A percentile compares a stretch with the other conserved stretches of the same genome.
Conservation (phyloP, 2,329 filamentous ascomycete species). For the Eutypa lata region DNA sequence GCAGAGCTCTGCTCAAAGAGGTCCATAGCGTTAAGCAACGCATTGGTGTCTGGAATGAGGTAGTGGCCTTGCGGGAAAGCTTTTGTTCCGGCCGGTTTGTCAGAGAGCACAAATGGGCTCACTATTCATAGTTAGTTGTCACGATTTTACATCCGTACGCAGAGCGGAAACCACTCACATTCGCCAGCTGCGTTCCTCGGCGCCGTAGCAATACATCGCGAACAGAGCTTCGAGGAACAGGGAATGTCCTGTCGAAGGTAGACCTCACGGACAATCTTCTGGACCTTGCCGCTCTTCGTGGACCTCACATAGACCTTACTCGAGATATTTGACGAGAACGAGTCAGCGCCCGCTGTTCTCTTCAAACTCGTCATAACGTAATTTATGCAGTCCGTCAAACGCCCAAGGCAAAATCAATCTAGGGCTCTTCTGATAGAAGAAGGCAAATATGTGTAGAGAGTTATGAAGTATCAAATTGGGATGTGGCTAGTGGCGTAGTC, state of each 20-base stretch:
- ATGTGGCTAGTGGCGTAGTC: not conserved
- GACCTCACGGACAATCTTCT: constrained; percentile 96
- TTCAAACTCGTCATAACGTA: constrained; percentile 63
- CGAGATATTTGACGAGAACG: constrained; percentile 70
- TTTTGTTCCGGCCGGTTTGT: constrained; percentile 80
- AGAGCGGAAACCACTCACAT: constrained; percentile 45
- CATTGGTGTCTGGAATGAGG: constrained; percentile 93
- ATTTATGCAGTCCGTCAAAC: constrained; percentile 2
- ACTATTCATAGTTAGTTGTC: constrained; percentile 42
- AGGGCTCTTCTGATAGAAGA: too few species aligned
- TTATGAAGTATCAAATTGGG: not conserved
- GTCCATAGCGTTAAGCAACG: constrained; percentile 92
- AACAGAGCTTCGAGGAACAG: constrained; percentile 89
- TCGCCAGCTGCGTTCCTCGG: constrained; percentile 77
- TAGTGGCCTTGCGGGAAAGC: constrained; percentile 86
- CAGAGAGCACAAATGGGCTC: constrained; percentile 81
- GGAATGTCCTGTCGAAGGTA: constrained; percentile 96
- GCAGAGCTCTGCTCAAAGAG: constrained; percentile 88
- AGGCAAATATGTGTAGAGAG: not conserved
- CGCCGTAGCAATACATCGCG: constrained; percentile 67
- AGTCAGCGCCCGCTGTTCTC: constrained; percentile 49
- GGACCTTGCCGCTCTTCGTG: constrained; percentile 92
- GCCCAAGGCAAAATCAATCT: too few species aligned
- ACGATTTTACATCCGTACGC: not conserved
- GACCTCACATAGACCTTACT: constrained; percentile 96